These are phyloP conservation scores for Saccharomycopsis capsularis DNA, from an alignment of 805 yeast genomes.

Conservation along the genomic window DNA sequence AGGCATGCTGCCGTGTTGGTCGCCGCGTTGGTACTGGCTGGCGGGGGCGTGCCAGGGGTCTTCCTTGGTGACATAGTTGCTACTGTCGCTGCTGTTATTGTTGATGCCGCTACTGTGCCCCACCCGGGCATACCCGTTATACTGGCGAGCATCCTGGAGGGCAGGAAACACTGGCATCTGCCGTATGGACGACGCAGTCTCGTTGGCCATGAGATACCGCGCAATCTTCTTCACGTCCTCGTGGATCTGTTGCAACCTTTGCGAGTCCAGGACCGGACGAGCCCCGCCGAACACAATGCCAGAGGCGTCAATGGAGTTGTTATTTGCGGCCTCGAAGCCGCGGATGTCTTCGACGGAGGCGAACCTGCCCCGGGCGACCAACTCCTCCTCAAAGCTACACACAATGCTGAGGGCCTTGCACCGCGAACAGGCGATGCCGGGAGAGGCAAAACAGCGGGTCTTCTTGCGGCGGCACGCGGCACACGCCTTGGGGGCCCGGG, in stretches of 20 bases:
- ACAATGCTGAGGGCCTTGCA: slow-evolving; percentile 36
- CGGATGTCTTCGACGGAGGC: slow-evolving; percentile 7
- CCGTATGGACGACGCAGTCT: neutral
- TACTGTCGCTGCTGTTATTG: neutral
- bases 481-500: slow-evolving; percentile 30
- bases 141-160: neutral
- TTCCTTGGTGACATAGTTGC: neutral
- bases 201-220: slow-evolving; percentile 3
- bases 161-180: neutral
- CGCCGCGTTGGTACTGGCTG: neutral
- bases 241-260: slow-evolving; percentile 15
- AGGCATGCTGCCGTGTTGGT: neutral
- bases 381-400: slow-evolving; percentile 40
- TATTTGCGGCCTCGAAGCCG: neutral
- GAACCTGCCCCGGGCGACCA: slow-evolving; percentile 12
- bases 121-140: neutral
- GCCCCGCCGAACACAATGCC: neutral
- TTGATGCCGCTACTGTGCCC: neutral
- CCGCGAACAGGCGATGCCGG: slow-evolving; percentile 39
- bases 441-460: slow-evolving; percentile 42
- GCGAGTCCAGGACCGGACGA: slow-evolving; percentile 14
- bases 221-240: slow-evolving; percentile 22
- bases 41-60: no score
- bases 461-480: slow-evolving; percentile 30
- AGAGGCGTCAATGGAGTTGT: neutral